Percentiles rank a stretch among this genome's conserved stretches.
Conservation (phyloP, 495 filamentous ascomycete species). For the Aspergillus homomorphus region DNA sequence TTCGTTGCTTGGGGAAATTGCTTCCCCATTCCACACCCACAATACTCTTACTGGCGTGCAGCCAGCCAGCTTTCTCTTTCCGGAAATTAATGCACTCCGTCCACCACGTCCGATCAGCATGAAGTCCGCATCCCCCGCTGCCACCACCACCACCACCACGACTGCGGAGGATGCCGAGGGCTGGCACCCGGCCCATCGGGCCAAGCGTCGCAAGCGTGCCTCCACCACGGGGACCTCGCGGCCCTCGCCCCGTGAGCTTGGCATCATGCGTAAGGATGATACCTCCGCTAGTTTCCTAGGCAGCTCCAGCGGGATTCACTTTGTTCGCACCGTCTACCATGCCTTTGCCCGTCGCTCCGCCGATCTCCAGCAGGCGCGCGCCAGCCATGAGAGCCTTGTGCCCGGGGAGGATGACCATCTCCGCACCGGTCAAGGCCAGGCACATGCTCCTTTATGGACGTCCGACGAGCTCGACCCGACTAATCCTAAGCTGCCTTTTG, state of each 20-base stretch:
- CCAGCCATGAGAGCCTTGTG: constrained; percentile 32
- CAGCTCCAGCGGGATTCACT: constrained; percentile 51
- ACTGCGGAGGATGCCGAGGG: constrained; percentile 4
- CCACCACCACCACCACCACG: constrained; percentile 4
- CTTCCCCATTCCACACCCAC: no score
- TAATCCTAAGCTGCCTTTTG: constrained; percentile 24
- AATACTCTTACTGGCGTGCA: not conserved
- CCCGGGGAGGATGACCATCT: constrained; percentile 49
- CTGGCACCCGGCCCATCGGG: constrained; percentile 10
- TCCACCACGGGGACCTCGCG: constrained; percentile 14
- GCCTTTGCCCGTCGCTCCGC: constrained; percentile 41
- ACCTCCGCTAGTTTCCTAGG: constrained; percentile 43
- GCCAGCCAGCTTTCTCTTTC: not conserved
- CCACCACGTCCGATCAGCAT: not conserved
- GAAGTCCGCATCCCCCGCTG: not conserved
- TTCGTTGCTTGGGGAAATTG: constrained; percentile 13
- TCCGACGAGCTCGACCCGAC: constrained; percentile 25
- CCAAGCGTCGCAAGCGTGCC: constrained; percentile 33
- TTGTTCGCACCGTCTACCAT: constrained; percentile 46
- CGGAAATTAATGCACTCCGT: not conserved
- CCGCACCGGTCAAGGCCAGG: constrained; percentile 9
- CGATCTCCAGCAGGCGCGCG: constrained; percentile 27
- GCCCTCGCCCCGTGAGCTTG: constrained; percentile 32
- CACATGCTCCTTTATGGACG: constrained; percentile 24
- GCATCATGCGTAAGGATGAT: constrained; percentile 39